phyloP scores from a whole-genome alignment of 1,139 yeast species.

The Saccharomyces hybrid region DNA sequence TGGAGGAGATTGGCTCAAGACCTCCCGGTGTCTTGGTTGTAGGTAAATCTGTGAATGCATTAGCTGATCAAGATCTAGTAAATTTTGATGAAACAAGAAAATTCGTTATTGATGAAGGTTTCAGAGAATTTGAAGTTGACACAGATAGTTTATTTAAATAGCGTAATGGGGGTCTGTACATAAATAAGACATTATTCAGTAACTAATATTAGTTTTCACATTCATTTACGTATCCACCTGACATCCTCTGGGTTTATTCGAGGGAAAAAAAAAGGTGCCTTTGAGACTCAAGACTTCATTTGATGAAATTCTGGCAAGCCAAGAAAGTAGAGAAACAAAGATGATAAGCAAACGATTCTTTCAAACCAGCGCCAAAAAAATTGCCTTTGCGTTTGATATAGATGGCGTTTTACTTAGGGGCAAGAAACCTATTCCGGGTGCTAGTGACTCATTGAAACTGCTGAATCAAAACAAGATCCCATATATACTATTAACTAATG shows the following conservation, averaged over 20 bases:
- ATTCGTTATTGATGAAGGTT: conserved; percentile 52
- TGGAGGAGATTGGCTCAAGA: conserved; percentile 75
- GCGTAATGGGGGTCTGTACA: neutral
- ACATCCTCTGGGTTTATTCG: neutral
- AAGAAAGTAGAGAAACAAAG: neutral
- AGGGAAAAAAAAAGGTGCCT: neutral
- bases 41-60: conserved; percentile 71
- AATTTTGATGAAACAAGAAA: conserved; percentile 24
- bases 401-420: conserved; percentile 92
- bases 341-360: conserved; percentile 14
- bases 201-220: neutral
- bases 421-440: conserved; percentile 57
- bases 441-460: conserved; percentile 53
- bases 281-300: neutral
- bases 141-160: conserved; percentile 4
- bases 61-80: conserved; percentile 30
- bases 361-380: conserved; percentile 12
- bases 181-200: neutral
- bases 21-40: conserved; percentile 90
- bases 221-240: too few species aligned
- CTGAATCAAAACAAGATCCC: conserved; percentile 59
- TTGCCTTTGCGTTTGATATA: conserved; percentile 48
- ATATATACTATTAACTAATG: conserved; percentile 79
- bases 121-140: conserved; percentile 17
- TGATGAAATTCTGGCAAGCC: neutral